Percentiles rank a stretch among this genome's conserved stretches.
Conservation (phyloP, 805 yeast genomes). For the Lipomyces yamadae region DNA sequence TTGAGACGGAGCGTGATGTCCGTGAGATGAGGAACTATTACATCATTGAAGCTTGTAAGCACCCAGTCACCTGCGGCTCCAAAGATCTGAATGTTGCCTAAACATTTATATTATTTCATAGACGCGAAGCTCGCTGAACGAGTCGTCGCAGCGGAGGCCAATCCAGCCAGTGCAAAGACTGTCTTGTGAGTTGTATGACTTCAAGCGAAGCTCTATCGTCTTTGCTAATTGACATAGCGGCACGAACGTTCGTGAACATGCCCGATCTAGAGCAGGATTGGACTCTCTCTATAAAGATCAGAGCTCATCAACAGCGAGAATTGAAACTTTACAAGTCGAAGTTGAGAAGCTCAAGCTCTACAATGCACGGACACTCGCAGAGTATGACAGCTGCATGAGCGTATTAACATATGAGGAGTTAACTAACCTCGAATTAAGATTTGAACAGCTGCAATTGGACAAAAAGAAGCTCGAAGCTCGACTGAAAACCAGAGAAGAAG, state of each 20-base stretch:
- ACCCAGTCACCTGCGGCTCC: not conserved
- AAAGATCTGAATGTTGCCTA: not conserved
- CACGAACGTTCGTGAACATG: constrained; percentile 1
- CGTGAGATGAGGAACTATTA: constrained; percentile 35
- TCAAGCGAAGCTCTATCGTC: not conserved
- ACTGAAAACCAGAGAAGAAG: constrained; percentile 40
- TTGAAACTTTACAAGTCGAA: constrained; percentile 20
- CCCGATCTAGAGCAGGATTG: constrained; percentile 18
- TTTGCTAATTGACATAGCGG: not conserved
- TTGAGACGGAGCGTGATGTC: constrained; percentile 35
- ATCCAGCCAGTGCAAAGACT: constrained; percentile 3
- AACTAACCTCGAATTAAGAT: constrained; percentile 7
- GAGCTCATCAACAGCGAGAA: constrained; percentile 25
- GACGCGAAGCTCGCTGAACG: constrained; percentile 32
- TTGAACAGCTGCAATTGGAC: constrained; percentile 38
- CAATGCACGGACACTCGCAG: constrained; percentile 22
- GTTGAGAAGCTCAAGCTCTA: constrained; percentile 3
- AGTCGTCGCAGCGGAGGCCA: constrained; percentile 25
- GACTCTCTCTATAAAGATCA: constrained; percentile 33
- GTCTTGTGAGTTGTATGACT: constrained; percentile 10
- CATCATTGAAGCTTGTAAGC: constrained; percentile 36
- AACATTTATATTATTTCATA: not conserved
- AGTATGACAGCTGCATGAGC: constrained; percentile 11
- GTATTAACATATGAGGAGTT: not conserved
- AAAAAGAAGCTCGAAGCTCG: constrained; percentile 42